These are phyloP conservation scores for Zygosaccharomyces siamensis DNA, from an alignment of 805 yeast genomes.

Conservation along the genomic window DNA sequence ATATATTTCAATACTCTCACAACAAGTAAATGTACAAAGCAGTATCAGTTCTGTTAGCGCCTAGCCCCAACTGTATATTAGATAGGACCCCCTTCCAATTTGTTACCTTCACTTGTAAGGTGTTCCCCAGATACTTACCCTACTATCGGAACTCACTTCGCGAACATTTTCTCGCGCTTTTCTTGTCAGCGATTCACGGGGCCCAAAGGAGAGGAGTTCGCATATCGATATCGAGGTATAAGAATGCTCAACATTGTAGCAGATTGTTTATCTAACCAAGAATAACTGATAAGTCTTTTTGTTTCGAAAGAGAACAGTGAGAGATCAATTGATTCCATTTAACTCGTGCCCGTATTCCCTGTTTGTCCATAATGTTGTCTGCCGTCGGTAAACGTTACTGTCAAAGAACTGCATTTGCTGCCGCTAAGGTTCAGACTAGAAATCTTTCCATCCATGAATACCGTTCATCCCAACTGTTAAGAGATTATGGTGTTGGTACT, in stretches of 20 bases:
- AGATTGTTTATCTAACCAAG: too few species aligned
- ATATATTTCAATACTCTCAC: too few species aligned
- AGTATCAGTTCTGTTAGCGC: too few species aligned
- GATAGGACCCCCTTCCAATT: not conserved
- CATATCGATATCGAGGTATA: conserved; percentile 3
- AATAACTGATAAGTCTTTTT: not conserved
- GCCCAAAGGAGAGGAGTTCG: conserved; percentile 5
- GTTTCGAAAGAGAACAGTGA: not conserved
- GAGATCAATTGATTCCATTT: not conserved
- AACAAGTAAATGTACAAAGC: too few species aligned
- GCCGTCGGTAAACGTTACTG: conserved; percentile 13
- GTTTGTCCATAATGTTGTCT: conserved; percentile 8
- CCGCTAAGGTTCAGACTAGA: conserved; percentile 41
- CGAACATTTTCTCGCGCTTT: not conserved
- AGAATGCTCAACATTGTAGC: not conserved
- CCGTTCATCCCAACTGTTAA: conserved; percentile 86
- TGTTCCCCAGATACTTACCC: not conserved
- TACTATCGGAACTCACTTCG: conserved; percentile 3
- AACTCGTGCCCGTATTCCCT: not conserved
- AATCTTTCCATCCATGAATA: conserved; percentile 88
- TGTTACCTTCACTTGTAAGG: not conserved
- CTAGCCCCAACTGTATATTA: too few species aligned
- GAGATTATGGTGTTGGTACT: conserved; percentile 79
- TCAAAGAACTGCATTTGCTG: conserved; percentile 3
- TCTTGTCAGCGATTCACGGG: conserved; percentile 2